phyloP scores from a whole-genome alignment of 2,329 filamentous ascomycete genomes.

The Neofusicoccum laricinum region DNA sequence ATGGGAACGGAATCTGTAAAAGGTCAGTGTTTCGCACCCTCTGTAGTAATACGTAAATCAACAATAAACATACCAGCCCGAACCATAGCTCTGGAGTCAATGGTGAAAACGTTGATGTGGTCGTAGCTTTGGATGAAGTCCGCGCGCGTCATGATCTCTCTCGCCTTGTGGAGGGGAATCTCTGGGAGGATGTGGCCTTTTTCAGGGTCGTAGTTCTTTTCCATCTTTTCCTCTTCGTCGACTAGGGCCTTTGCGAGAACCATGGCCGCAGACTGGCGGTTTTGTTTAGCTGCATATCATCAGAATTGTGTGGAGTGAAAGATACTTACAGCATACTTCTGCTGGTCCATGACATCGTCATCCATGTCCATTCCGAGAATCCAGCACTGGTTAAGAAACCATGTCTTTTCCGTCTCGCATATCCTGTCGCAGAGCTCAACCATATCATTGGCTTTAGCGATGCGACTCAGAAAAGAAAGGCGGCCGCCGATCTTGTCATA shows the following conservation, averaged over 20 bases:
- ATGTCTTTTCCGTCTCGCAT: slow-evolving; percentile 68
- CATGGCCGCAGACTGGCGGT: slow-evolving; percentile 75
- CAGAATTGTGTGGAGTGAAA: not conserved
- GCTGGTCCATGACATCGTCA: slow-evolving; percentile 97
- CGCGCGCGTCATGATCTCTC: slow-evolving; percentile 87
- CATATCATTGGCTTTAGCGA: slow-evolving; percentile 86
- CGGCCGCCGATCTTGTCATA: slow-evolving; percentile 87
- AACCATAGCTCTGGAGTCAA: slow-evolving; percentile 81
- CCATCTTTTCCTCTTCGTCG: slow-evolving; percentile 69
- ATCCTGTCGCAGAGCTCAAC: slow-evolving; percentile 71
- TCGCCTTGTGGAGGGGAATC: slow-evolving; percentile 47
- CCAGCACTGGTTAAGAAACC: slow-evolving; percentile 75
- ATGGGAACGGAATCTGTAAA: slow-evolving; percentile 79
- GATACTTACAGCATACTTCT: slow-evolving; percentile 80
- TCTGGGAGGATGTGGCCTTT: slow-evolving; percentile 74
- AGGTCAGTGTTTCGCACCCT: not conserved
- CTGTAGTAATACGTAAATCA: not conserved
- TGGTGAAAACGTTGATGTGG: slow-evolving; percentile 91
- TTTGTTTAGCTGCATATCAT: not conserved
- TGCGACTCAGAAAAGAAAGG: slow-evolving; percentile 80
- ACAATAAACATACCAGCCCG: slow-evolving; percentile 53
- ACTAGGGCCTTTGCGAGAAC: slow-evolving; percentile 87
- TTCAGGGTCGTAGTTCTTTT: slow-evolving; percentile 61
- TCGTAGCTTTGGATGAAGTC: slow-evolving; percentile 95
- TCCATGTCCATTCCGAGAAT: slow-evolving; percentile 78